Evolutionary conservation across 2,329 filamentous ascomycete species (phyloP), one percentile per base, ranked within the genome.

Genomic region (Byssothecium circinans): DNA sequence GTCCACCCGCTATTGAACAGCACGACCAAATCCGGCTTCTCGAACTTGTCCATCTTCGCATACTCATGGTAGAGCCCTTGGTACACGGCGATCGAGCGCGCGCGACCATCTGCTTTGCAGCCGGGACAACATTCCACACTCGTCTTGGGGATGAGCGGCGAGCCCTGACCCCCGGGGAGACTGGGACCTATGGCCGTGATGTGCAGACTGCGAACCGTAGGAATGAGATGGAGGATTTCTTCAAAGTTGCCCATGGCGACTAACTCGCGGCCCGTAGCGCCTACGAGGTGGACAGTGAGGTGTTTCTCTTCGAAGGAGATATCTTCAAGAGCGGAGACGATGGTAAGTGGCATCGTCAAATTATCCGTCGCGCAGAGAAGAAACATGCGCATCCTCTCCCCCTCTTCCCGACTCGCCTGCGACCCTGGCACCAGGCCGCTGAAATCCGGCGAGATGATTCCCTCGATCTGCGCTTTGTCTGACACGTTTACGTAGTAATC

Each of bases 341-440:
- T 53, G 22, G 56, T 55, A 14, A 59, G 45, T 10, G 56, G 56
- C 54, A 59, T 59, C 4, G 56, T 57, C 6, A 59, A 50, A 23
- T 44, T 55, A 29, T 59, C 56, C 22, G 56, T 53, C 7, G 47
- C 47, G 3, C 46, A 50, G 8, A 59, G 44, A 25, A 59, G 49
- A 33, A 59, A 59, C 45, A 55, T 52, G 46, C 49, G 52, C 42
- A 52, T 50, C 17, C 48, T 29, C 38, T 57, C 52, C 32, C 51
- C 41, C n/a, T 53, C 46, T 15, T 55, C 52, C 35, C 45, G 37
- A 14, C 54, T 44, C 12, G 15, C 41, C n/a, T 38, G 30, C 3
- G 46, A 23, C 17, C 48, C 37, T 2, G 35, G 27, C 8, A 43
- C 39, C 23, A 55, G 23, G 22, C 42, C 42, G 30, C 32, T 46